Conservation (phyloP, 179 eudicot genomes). For the Corrigiola litoralis region DNA sequence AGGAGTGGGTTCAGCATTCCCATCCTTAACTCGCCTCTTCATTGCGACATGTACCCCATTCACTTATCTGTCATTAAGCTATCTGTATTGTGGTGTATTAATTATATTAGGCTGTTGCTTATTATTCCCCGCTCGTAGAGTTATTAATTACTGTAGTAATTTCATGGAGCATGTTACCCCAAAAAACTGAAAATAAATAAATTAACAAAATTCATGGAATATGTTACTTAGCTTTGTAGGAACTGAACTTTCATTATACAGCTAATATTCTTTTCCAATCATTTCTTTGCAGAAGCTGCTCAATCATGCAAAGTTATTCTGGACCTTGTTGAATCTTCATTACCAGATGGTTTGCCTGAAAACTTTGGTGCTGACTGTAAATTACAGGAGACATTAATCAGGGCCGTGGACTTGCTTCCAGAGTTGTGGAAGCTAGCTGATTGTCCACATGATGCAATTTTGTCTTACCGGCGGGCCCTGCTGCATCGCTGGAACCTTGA, state of each 20-base stretch:
- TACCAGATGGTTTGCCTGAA: conserved; percentile 84
- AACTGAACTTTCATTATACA: conserved; percentile 5
- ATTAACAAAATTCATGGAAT: too few species aligned
- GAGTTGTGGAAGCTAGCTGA: conserved; percentile 86
- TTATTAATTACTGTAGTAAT: too few species aligned
- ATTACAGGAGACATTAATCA: conserved; percentile 76
- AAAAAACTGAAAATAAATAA: too few species aligned
- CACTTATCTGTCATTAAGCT: too few species aligned
- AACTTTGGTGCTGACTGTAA: conserved; percentile 74
- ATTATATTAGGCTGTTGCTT: too few species aligned
- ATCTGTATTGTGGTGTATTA: too few species aligned
- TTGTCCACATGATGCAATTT: conserved; percentile 61
- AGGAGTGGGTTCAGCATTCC: too few species aligned
- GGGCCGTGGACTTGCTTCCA: conserved; percentile 82
- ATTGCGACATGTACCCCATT: too few species aligned
- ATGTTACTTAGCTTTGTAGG: conserved; percentile 2
- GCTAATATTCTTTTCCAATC: conserved; percentile 27
- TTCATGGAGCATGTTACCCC: too few species aligned
- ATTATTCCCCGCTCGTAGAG: too few species aligned
- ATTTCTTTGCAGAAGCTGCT: conserved; percentile 87
- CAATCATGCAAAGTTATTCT: conserved; percentile 86
- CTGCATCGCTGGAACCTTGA: conserved; percentile 78
- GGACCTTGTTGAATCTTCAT: conserved; percentile 90
- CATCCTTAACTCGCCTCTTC: too few species aligned
- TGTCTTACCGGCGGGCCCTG: conserved; percentile 72